Evolutionary conservation across 495 filamentous ascomycete species (phyloP).

Genomic region (Penicillium antarcticum): DNA sequence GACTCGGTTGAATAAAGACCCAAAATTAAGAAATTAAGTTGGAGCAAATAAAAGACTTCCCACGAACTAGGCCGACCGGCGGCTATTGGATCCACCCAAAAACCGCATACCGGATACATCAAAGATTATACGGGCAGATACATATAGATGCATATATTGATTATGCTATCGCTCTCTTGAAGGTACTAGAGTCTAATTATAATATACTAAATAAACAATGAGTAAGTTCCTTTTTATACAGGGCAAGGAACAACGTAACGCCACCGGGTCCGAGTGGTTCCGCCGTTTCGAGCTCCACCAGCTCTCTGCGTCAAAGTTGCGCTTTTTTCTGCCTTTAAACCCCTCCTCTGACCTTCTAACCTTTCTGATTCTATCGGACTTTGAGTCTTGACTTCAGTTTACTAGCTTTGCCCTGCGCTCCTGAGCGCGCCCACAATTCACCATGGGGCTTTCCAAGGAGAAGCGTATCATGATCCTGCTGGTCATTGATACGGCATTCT

Average conservation of each 20-base stretch:
- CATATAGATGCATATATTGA: too few species aligned
- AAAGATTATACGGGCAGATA: too few species aligned
- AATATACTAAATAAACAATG: neutral
- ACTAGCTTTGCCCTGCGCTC: slow-evolving; percentile 14
- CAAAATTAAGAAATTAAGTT: too few species aligned
- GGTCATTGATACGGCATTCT: slow-evolving; percentile 85
- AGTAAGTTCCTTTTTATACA: neutral
- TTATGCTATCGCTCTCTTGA: too few species aligned
- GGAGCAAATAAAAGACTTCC: too few species aligned
- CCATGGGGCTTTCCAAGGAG: slow-evolving; percentile 90
- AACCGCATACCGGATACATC: too few species aligned
- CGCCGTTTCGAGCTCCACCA: slow-evolving; percentile 12
- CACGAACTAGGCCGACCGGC: too few species aligned
- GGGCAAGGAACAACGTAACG: slow-evolving; percentile 2
- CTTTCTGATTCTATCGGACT: neutral
- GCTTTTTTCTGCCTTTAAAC: neutral
- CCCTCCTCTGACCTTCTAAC: slow-evolving; percentile 2
- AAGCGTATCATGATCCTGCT: slow-evolving; percentile 90
- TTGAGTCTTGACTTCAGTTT: neutral
- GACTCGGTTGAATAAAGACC: too few species aligned
- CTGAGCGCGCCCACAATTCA: slow-evolving; percentile 20
- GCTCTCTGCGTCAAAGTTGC: neutral
- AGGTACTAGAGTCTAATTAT: neutral
- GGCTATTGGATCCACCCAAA: too few species aligned
- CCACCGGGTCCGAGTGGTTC: slow-evolving; percentile 15